These are phyloP conservation scores for Hura crepitans DNA, from an alignment of 441 rosid species.

Conservation along the genomic window DNA sequence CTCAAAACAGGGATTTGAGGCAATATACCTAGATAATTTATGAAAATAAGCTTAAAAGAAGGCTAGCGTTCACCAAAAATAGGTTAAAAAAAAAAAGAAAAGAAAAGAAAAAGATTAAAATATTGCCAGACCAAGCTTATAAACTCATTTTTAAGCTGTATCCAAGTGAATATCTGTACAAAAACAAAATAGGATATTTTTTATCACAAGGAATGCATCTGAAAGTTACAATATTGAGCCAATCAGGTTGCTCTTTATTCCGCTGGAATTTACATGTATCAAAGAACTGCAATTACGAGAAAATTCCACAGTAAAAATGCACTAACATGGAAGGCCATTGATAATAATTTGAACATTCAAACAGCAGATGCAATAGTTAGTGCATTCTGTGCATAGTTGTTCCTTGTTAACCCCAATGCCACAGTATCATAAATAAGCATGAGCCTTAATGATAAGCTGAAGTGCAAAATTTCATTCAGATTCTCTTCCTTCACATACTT, in stretches of 20 bases:
- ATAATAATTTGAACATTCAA: no score
- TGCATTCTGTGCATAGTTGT: background rate
- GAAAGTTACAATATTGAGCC: background rate
- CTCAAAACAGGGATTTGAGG: no score
- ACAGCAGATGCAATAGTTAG: no score
- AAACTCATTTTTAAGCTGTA: constrained; percentile 26
- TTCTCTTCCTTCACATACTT: background rate
- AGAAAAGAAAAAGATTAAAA: no score
- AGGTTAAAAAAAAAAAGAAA: no score
- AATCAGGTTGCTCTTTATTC: background rate
- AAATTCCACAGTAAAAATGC: background rate
- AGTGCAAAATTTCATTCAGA: background rate
- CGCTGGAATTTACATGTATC: background rate
- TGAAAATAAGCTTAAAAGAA: no score
- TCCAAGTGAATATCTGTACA: constrained; percentile 45
- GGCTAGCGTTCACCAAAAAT: no score
- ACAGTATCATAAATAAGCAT: background rate
- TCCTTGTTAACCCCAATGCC: background rate
- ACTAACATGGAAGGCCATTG: background rate
- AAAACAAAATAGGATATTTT: constrained; percentile 11
- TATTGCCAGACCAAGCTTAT: background rate
- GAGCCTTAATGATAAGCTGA: background rate
- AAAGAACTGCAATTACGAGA: background rate
- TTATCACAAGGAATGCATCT: constrained; percentile 9
- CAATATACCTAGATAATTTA: no score